A percentile compares a stretch with the other conserved stretches of the same genome.
Conservation (phyloP, 768 basidiomycete genomes). For the Russula sp. region DNA sequence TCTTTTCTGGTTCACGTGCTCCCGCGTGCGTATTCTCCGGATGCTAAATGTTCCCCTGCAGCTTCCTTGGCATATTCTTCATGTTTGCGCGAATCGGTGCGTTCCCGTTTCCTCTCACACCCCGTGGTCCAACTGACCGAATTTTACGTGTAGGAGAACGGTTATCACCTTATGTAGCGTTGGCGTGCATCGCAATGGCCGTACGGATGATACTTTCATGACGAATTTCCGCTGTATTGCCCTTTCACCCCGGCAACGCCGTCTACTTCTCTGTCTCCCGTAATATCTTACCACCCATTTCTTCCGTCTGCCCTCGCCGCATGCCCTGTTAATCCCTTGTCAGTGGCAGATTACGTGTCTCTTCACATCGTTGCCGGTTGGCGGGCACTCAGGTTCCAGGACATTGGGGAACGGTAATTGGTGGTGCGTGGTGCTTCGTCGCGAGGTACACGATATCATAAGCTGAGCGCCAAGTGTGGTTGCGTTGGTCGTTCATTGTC, state of each 20-base stretch:
- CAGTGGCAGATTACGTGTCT: too few species aligned
- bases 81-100: slow-evolving; percentile 93
- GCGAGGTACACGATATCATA: too few species aligned
- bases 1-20: not conserved
- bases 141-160: slow-evolving; percentile 61
- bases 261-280: not conserved
- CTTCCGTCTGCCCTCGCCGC: too few species aligned
- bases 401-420: too few species aligned
- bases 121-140: not conserved
- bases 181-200: slow-evolving; percentile 93
- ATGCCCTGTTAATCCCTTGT: too few species aligned
- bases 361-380: too few species aligned
- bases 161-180: slow-evolving; percentile 89
- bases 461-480: too few species aligned
- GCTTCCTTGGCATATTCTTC: slow-evolving; percentile 88
- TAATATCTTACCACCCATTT: not conserved
- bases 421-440: too few species aligned
- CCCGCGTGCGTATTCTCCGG: not conserved
- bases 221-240: not conserved
- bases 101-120: slow-evolving; percentile 21
- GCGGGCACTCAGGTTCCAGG: too few species aligned
- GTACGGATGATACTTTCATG: slow-evolving; percentile 51
- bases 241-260: not conserved
- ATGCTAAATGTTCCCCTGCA: slow-evolving; percentile 28
- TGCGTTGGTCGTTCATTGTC: too few species aligned